Conservation (phyloP, 805 yeast genomes). For the Nakazawaea siamensis region DNA sequence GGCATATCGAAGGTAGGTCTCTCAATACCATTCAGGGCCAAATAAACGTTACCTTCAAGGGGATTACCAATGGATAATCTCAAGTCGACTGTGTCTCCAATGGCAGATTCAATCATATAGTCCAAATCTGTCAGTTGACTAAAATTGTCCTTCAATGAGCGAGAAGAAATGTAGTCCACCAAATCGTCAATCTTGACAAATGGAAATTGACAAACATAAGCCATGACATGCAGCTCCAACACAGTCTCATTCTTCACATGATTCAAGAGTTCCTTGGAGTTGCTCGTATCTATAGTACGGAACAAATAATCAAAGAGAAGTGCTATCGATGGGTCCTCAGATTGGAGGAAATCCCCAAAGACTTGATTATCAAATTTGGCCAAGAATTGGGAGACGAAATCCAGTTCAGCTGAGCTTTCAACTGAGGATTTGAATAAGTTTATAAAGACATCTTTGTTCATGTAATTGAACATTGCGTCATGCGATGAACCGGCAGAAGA, state of each 20-base stretch:
- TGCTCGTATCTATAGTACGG: constrained; percentile 13
- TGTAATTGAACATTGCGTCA: constrained; percentile 20
- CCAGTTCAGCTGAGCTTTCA: constrained; percentile 11
- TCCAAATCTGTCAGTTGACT: not conserved
- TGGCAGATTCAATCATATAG: constrained; percentile 1
- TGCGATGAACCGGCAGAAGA: constrained; percentile 9
- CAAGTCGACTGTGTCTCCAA: constrained; percentile 24
- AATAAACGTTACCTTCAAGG: constrained; percentile 31
- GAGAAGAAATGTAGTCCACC: too few relatives aligned
- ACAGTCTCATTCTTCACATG: not conserved
- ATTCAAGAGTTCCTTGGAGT: constrained; percentile 1
- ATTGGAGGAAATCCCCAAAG: constrained; percentile 13
- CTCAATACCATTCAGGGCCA: constrained; percentile 13
- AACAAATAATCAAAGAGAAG: constrained; percentile 14
- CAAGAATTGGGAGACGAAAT: constrained; percentile 17
- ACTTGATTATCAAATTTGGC: constrained; percentile 9
- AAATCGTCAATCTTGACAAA: not conserved
- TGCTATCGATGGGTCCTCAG: constrained; percentile 10
- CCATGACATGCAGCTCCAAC: not conserved
- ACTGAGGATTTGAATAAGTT: constrained; percentile 25
- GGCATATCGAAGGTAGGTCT: constrained; percentile 11
- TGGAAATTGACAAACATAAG: constrained; percentile 1
- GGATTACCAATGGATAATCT: constrained; percentile 39
- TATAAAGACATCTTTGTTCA: constrained; percentile 25
- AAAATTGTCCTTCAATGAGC: too few relatives aligned